Evolutionary conservation across 768 basidiomycete genomes (phyloP).

Genomic region (Leccinellum luteum): DNA sequence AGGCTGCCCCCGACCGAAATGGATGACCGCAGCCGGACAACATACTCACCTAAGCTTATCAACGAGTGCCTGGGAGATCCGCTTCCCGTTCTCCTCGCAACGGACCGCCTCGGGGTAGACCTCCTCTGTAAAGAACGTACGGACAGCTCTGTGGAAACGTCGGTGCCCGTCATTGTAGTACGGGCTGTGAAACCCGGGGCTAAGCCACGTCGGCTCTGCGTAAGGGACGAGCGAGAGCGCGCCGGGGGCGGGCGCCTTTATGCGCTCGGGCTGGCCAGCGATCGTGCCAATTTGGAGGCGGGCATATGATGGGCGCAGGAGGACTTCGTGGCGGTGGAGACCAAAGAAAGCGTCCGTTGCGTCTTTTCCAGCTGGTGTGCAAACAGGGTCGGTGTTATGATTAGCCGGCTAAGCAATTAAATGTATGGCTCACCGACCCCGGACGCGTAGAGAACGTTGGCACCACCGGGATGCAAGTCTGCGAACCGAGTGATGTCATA

Average conservation of each 20-base stretch:
- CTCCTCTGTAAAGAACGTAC: constrained; percentile 74
- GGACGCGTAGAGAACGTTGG: constrained; percentile 65
- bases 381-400: neutral
- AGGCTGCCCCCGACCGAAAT: neutral
- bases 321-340: constrained; percentile 79
- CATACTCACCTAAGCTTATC: constrained; percentile 73
- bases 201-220: constrained; percentile 83
- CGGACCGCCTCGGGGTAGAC: constrained; percentile 70
- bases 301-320: constrained; percentile 68
- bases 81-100: constrained; percentile 87
- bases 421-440: constrained; percentile 52
- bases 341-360: constrained; percentile 82
- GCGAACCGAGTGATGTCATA: constrained; percentile 82
- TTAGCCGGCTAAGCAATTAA: neutral
- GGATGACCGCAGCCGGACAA: neutral
- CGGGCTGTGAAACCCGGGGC: constrained; percentile 62
- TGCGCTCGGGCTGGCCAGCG: constrained; percentile 51
- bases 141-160: constrained; percentile 70
- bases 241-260: constrained; percentile 56
- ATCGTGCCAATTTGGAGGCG: constrained; percentile 68
- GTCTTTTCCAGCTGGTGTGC: constrained; percentile 59
- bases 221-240: constrained; percentile 78
- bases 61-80: constrained; percentile 79
- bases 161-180: constrained; percentile 78
- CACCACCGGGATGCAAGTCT: constrained; percentile 80